These are phyloP conservation scores for Aspergillus melleus DNA, from an alignment of 2,329 filamentous ascomycete species.

Conservation along the genomic window DNA sequence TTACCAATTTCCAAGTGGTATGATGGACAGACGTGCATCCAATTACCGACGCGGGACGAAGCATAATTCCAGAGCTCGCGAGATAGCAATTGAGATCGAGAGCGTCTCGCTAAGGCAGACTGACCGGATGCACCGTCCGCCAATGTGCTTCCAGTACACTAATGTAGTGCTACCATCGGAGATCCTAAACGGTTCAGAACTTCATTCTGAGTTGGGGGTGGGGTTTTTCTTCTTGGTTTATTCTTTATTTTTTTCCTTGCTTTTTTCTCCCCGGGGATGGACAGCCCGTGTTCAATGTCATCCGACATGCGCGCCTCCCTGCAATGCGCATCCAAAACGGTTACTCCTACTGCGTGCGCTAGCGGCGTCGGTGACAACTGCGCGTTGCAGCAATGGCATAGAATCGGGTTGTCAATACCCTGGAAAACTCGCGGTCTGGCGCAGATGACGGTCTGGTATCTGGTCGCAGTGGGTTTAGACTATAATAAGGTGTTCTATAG, in stretches of 20 bases:
- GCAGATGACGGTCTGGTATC: neutral
- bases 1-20: neutral
- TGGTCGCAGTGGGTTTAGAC: neutral
- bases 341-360: neutral
- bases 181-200: neutral
- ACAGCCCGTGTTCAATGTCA: neutral
- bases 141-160: neutral
- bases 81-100: neutral
- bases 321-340: neutral
- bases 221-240: too few relatives aligned
- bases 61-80: too few relatives aligned
- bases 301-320: neutral
- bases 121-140: neutral
- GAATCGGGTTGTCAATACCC: neutral
- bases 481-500: neutral
- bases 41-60: too few relatives aligned
- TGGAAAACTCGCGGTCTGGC: neutral
- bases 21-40: neutral
- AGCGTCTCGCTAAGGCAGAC: neutral
- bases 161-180: neutral
- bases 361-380: neutral
- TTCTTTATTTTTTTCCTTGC: slow-evolving; percentile 10
- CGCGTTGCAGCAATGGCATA: neutral
- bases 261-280: slow-evolving; percentile 11
- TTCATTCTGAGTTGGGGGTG: slow-evolving; percentile 1